Percentiles rank a stretch among this genome's conserved stretches.
phyloP scores from a whole-genome alignment of 2,329 filamentous ascomycete genomes.

The Neonectria faginata region DNA sequence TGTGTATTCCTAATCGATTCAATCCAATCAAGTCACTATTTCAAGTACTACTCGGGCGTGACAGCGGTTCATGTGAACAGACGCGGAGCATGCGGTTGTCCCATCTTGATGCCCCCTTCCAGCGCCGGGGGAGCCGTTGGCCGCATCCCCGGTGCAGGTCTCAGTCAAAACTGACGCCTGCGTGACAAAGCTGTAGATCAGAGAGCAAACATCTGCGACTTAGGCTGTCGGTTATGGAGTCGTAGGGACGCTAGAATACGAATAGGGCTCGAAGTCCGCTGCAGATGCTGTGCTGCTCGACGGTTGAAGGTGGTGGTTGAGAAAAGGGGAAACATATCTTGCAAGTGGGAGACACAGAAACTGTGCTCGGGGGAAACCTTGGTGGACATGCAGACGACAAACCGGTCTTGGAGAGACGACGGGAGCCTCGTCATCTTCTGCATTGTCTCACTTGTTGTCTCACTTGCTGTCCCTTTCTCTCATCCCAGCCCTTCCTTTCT shows the following conservation, averaged over 20 bases:
- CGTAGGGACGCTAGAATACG: background rate
- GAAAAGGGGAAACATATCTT: background rate
- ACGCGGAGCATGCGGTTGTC: background rate
- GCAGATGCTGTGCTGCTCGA: background rate
- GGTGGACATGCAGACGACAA: background rate
- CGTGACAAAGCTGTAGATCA: background rate
- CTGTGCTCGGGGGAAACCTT: background rate
- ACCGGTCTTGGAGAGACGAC: background rate
- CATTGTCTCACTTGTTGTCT: background rate
- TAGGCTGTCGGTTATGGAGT: background rate
- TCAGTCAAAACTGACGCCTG: background rate
- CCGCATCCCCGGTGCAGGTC: background rate
- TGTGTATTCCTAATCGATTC: background rate
- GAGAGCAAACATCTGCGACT: background rate
- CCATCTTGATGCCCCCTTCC: background rate
- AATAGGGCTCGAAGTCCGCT: conserved; percentile 10
- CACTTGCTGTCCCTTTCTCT: background rate
- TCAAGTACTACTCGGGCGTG: background rate
- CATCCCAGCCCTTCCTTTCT: background rate
- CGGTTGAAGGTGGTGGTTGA: no score
- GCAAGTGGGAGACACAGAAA: background rate
- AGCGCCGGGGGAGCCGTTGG: background rate
- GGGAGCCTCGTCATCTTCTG: background rate
- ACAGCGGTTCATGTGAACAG: background rate
- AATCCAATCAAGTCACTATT: background rate